Conservation (phyloP, 768 basidiomycete species). For the Macrolepiota fuliginosa region DNA sequence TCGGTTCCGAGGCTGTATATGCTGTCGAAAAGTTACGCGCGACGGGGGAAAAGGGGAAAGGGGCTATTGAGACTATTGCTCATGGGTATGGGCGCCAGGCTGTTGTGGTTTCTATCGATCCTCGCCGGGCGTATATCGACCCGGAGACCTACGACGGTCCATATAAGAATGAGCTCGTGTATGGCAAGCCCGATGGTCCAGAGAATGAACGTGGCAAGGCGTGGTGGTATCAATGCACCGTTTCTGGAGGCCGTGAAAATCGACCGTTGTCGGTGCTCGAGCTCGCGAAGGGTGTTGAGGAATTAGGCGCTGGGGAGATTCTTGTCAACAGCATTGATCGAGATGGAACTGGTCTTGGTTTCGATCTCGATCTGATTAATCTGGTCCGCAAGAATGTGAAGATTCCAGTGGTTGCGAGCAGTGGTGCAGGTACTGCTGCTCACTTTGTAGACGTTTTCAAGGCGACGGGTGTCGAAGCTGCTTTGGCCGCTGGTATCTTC, state of each 20-base stretch:
- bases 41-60: constrained; percentile 50
- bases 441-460: constrained; percentile 91
- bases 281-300: constrained; percentile 88
- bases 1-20: constrained; percentile 93
- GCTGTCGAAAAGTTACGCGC: constrained; percentile 82
- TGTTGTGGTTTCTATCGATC: constrained; percentile 97
- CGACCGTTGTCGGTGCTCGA: constrained; percentile 86
- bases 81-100: constrained; percentile 91
- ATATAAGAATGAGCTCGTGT: constrained; percentile 61
- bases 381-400: constrained; percentile 74
- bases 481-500: constrained; percentile 95
- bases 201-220: constrained; percentile 66
- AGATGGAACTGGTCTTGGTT: constrained; percentile 91
- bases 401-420: constrained; percentile 94
- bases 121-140: constrained; percentile 81
- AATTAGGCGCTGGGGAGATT: constrained; percentile 92
- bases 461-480: constrained; percentile 82
- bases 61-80: constrained; percentile 92
- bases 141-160: constrained; percentile 63
- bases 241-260: constrained; percentile 85
- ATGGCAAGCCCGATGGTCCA: constrained; percentile 38
- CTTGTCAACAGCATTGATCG: constrained; percentile 95
- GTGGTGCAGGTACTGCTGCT: constrained; percentile 79
- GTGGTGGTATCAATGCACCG: constrained; percentile 99
- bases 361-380: constrained; percentile 80